Conservation (phyloP, 768 basidiomycete genomes). For the Rickenella mellea region DNA sequence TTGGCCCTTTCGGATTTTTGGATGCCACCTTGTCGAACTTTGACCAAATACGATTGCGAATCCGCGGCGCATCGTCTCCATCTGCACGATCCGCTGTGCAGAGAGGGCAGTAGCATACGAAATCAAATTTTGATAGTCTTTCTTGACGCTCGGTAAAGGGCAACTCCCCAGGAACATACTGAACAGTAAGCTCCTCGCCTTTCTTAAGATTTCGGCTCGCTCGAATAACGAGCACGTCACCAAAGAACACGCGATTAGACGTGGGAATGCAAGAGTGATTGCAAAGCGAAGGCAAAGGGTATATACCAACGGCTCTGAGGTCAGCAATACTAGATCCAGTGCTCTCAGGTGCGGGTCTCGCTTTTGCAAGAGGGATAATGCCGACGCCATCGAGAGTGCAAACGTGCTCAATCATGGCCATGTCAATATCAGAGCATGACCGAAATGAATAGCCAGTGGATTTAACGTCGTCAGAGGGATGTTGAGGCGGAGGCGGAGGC, state of each 20-base stretch:
- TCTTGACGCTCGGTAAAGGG: background rate
- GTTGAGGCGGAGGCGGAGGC: background rate
- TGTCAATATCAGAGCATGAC: background rate
- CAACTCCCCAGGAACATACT: background rate
- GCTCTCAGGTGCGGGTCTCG: background rate
- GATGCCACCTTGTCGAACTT: background rate
- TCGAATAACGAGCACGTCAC: background rate
- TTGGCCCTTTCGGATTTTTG: no score
- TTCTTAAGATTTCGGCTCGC: background rate
- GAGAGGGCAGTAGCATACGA: background rate
- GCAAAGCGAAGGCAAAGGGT: background rate
- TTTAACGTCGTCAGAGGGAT: no score
- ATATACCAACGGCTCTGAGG: background rate
- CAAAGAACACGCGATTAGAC: background rate
- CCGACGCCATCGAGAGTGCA: background rate
- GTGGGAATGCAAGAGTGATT: background rate
- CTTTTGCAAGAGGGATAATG: background rate
- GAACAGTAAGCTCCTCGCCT: background rate
- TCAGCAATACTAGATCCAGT: background rate
- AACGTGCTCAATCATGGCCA: background rate
- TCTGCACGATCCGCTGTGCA: background rate
- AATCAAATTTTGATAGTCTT: background rate
- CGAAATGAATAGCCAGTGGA: background rate
- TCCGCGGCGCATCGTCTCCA: background rate
- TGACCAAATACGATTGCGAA: background rate